Conservation (phyloP, 2,329 filamentous ascomycete genomes). For the Trichoderma aggressivum region DNA sequence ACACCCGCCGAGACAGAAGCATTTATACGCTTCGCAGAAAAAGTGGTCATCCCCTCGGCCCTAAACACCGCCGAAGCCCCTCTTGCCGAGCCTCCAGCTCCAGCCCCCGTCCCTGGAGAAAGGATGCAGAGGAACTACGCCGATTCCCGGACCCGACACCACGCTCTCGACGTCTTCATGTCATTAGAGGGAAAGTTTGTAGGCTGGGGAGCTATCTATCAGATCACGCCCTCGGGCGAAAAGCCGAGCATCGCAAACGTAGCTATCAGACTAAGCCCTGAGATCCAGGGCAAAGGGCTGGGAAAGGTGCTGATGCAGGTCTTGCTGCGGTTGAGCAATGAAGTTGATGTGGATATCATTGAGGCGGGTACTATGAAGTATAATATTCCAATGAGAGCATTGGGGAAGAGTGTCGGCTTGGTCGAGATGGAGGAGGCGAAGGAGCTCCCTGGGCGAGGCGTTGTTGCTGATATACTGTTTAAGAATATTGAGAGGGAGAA, state of each 20-base stretch:
- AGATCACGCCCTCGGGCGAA: background rate
- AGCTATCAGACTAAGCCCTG: background rate
- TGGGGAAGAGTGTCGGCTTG: background rate
- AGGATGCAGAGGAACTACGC: background rate
- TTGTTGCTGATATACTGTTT: background rate
- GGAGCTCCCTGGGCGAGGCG: background rate
- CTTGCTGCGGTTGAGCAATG: background rate
- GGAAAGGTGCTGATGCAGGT: background rate
- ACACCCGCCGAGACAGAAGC: background rate
- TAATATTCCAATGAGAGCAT: background rate
- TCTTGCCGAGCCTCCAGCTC: background rate
- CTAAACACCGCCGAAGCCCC: background rate
- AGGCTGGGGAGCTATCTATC: background rate
- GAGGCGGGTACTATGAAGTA: background rate
- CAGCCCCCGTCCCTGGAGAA: background rate
- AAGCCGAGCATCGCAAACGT: background rate
- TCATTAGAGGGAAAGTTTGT: background rate
- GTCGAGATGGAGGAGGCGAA: background rate
- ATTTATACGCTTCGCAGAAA: background rate
- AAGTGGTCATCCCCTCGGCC: background rate
- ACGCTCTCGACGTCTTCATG: background rate
- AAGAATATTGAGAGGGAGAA: background rate
- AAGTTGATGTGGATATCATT: background rate
- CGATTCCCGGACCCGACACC: background rate
- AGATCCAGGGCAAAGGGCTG: background rate